Conservation (phyloP, 352 stramenopile genomes). For the Globisporangium barbulae region DNA sequence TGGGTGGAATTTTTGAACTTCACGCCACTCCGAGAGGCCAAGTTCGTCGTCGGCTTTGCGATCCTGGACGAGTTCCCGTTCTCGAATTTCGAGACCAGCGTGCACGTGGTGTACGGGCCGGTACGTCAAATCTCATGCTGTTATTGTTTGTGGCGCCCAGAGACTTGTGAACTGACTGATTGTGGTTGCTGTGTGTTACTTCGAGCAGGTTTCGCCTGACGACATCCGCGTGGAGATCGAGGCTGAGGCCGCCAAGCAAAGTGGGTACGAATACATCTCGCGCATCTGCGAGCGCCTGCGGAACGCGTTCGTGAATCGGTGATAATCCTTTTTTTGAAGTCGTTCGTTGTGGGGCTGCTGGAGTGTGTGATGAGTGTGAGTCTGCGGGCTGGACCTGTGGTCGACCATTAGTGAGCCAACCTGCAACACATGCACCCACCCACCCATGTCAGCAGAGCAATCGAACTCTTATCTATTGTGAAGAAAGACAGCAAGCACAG, state of each 20-base stretch:
- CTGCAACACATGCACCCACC: neutral
- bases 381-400: constrained; percentile 2
- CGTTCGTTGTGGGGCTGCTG: constrained; percentile 13
- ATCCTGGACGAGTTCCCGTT: constrained; percentile 49
- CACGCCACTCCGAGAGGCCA: constrained; percentile 20
- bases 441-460: neutral
- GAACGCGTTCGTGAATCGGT: constrained; percentile 37
- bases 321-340: constrained; percentile 13
- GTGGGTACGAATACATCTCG: constrained; percentile 48
- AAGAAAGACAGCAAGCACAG: constrained; percentile 8
- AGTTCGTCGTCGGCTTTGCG: constrained; percentile 59
- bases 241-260: constrained; percentile 29
- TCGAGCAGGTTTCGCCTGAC: constrained; percentile 46
- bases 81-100: constrained; percentile 37
- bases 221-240: constrained; percentile 45
- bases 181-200: neutral
- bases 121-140: constrained; percentile 23
- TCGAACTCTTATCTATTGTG: constrained; percentile 38
- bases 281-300: constrained; percentile 48
- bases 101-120: constrained; percentile 46
- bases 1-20: constrained; percentile 74
- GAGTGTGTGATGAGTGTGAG: neutral
- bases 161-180: neutral
- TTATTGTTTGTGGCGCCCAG: neutral
- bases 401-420: constrained; percentile 7